A percentile compares a stretch with the other conserved stretches of the same genome.
Conservation (phyloP, 306 rosid species). For the Castanea crenata region DNA sequence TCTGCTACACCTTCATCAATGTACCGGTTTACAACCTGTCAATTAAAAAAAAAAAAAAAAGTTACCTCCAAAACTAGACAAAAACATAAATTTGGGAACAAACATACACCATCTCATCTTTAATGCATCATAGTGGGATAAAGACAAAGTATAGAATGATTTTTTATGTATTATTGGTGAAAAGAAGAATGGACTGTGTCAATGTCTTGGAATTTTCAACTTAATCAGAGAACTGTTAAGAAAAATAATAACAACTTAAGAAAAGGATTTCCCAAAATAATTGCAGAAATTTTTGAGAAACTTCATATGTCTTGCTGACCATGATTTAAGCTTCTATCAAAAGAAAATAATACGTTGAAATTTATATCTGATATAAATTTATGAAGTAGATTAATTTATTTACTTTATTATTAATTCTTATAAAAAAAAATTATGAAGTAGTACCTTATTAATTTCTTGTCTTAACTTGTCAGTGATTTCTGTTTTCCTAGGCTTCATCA, state of each 20-base stretch:
- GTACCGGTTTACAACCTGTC: conserved; percentile 88
- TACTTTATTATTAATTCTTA: too few species aligned
- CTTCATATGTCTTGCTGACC: background rate
- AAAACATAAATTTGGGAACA: background rate
- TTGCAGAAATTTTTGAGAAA: background rate
- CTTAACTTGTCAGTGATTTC: conserved; percentile 94
- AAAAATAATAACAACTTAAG: background rate
- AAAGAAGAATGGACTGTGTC: background rate
- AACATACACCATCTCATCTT: background rate
- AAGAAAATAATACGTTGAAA: conserved; percentile 1
- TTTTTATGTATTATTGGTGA: background rate
- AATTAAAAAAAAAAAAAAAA: conserved; percentile 9
- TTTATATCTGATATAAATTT: background rate
- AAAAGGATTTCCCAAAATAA: background rate
- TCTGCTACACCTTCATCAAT: conserved; percentile 98
- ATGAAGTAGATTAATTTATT: background rate
- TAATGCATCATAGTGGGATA: background rate
- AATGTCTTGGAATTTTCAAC: background rate
- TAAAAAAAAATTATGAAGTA: too few species aligned
- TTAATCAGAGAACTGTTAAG: background rate
- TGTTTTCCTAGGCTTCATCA: conserved; percentile 98
- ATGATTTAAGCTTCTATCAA: background rate
- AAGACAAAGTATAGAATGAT: background rate
- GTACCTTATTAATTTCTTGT: conserved; percentile 88
- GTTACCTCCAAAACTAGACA: background rate